Evolutionary conservation across 805 yeast genomes (phyloP), one percentile per base, ranked within the genome.

Genomic region (Maudiozyma turicensis): DNA sequence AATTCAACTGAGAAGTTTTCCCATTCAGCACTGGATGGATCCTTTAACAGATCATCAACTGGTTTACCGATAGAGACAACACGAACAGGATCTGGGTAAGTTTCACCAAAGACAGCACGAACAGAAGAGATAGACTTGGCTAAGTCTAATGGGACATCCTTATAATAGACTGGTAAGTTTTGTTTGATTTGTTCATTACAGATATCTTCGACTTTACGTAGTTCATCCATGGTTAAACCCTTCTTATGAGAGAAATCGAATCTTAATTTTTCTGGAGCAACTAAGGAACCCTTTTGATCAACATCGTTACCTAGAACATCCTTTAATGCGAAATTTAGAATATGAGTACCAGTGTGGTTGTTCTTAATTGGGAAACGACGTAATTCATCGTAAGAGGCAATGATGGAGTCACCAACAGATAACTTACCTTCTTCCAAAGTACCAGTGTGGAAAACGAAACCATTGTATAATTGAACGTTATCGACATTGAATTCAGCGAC

Each of bases 71-170:
- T 86, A 32, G 96, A 86, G 45, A 93, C 97, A 58, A 93, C 99
- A 67, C 99, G 82, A 26, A 93, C 99, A 38, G 99, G 99, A 65
- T 93, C 97, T 41, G 99, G 99, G 65, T 93, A 93, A 3, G 96
- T 88, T 74, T 93, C 99, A 63, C 99, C 99, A 61, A 93, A 93
- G 40, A 93, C 99, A 49, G 99, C 99, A 71, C 99, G 86, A 44
- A 93, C 81, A 32, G 97, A 95, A 56, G 69, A 72, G 58, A 93
- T 90, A 44, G 77, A 70, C 60, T 77, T 81, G 40, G 98, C 99
- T 51, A 70, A 63, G 20, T 73, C 77, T 54, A 93, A 76, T 8
- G 84, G 72, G 51, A 91, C 96, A 39, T 90, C 95, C 69, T 88
- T 79, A 52, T 95, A 77, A 66, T 76, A 91, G 28, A 93, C 98